Evolutionary conservation across 345 rosid genomes (phyloP), one percentile per base, ranked within the genome.

Genomic region (Cardamine occulta): DNA sequence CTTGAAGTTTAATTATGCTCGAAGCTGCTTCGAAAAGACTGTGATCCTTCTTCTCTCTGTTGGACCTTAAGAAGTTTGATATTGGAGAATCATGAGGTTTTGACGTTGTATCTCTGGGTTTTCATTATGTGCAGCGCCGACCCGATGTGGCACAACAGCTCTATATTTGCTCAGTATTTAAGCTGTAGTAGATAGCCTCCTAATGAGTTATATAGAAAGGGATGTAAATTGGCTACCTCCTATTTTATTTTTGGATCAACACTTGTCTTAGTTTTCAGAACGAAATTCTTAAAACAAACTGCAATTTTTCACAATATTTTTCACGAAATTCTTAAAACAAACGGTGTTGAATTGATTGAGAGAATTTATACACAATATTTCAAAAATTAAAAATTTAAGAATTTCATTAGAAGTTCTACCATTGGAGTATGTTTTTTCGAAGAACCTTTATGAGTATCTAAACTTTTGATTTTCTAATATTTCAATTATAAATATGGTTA

Each of bases 161-260:
- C 39, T 12, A 18, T 18, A 17, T 32, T 54, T 73, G 48, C 48
- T 42, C 12, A 64, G 45, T 63, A 29, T 11, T 29, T 64, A 44
- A 74, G 66, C 66, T 72, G 23, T 26, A 23, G 59, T n/a, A 52
- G 44, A 53, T 39, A 18, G 23, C 14, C 35, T 66, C 5, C 42
- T 74, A 37, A 18, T 66, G 29, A 57, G 17, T 6, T 65, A 1
- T 40, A 29, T 47, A n/a, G 15, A 54, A 31, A 26, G 4, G 26
- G 32, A 23, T 45, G 6, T 31, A 17, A 39, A 24, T 26, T 57
- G 44, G 19, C 8, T 70, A 45, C 9, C 3, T 10, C 21, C 21
- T 29, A 1, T 53, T n/a, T 56, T 35, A 1, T 10, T 42, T 68
- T 10, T 40, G 60, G 17, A 35, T 31, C 31, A 13, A 67, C 14